Percentiles rank a stretch among this genome's conserved stretches.
These are phyloP conservation scores for Talaromyces sp. DNA, from an alignment of 2,329 filamentous ascomycete genomes.

Conservation along the genomic window DNA sequence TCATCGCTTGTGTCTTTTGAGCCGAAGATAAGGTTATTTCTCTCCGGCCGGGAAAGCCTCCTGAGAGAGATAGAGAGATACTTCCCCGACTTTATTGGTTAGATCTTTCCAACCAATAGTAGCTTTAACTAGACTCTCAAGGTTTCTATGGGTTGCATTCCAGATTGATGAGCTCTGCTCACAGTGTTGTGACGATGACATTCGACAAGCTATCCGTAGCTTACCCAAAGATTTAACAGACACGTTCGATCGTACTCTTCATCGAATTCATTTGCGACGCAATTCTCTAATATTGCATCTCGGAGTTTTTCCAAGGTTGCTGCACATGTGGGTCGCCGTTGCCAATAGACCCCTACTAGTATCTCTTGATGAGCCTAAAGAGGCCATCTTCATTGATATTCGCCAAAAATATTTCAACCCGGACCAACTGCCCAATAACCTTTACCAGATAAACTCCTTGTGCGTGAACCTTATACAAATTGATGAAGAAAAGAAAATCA, in stretches of 20 bases:
- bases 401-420: neutral
- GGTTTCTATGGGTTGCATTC: slow-evolving; percentile 7
- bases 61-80: neutral
- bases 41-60: neutral
- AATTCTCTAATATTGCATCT: neutral
- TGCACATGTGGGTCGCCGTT: slow-evolving; percentile 2
- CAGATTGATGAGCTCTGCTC: slow-evolving; percentile 3
- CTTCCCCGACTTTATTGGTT: neutral
- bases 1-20: neutral
- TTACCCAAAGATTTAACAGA: slow-evolving; percentile 3
- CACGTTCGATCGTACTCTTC: slow-evolving; percentile 4
- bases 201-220: neutral
- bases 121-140: neutral
- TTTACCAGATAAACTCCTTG: neutral
- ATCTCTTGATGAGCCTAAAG: neutral
- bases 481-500: neutral
- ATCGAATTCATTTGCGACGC: neutral
- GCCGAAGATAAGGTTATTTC: neutral
- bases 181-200: neutral
- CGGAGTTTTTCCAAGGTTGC: neutral
- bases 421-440: neutral
- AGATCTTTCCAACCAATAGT: neutral
- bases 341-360: slow-evolving; percentile 3
- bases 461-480: slow-evolving; percentile 1
- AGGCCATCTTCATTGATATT: neutral